Conservation (phyloP, 495 filamentous ascomycete species). For the Aspergillus nanangensis region DNA sequence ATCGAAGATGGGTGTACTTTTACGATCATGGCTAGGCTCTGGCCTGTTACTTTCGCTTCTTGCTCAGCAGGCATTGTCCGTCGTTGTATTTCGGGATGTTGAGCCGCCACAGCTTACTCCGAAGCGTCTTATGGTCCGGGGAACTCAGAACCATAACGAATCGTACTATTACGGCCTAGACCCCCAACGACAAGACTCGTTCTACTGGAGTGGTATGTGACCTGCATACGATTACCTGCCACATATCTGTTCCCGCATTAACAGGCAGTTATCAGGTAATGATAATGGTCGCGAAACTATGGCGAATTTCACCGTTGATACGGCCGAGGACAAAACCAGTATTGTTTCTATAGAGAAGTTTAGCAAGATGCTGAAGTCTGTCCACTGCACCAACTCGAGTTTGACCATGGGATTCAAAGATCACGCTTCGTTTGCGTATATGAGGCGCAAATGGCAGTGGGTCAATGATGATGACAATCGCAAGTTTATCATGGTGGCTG, state of each 20-base stretch:
- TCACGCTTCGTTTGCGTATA: slow-evolving; percentile 21
- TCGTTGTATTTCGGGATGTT: too few species aligned
- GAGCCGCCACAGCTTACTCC: too few species aligned
- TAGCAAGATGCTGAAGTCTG: slow-evolving; percentile 18
- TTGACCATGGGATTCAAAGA: too few species aligned
- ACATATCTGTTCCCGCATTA: background rate
- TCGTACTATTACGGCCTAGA: slow-evolving; percentile 6
- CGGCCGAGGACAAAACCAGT: slow-evolving; percentile 24
- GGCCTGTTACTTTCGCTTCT: slow-evolving; percentile 10
- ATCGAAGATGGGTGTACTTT: slow-evolving; percentile 9
- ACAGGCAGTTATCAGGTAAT: too few species aligned
- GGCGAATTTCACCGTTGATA: slow-evolving; percentile 30
- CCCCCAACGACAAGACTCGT: slow-evolving; percentile 7
- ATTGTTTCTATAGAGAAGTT: slow-evolving; percentile 35
- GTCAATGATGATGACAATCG: slow-evolving; percentile 30
- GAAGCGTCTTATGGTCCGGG: too few species aligned
- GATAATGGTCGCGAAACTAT: slow-evolving; percentile 16
- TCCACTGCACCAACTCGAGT: slow-evolving; percentile 27
- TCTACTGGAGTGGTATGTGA: slow-evolving; percentile 15
- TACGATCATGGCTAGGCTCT: slow-evolving; percentile 6
- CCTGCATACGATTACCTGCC: background rate
- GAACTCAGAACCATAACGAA: too few species aligned
- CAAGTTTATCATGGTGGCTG: slow-evolving; percentile 35
- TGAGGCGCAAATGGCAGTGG: slow-evolving; percentile 33
- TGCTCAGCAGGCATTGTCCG: slow-evolving; percentile 6